phyloP scores from a whole-genome alignment of 2,329 filamentous ascomycete genomes.

The Nannizzia gypsea region DNA sequence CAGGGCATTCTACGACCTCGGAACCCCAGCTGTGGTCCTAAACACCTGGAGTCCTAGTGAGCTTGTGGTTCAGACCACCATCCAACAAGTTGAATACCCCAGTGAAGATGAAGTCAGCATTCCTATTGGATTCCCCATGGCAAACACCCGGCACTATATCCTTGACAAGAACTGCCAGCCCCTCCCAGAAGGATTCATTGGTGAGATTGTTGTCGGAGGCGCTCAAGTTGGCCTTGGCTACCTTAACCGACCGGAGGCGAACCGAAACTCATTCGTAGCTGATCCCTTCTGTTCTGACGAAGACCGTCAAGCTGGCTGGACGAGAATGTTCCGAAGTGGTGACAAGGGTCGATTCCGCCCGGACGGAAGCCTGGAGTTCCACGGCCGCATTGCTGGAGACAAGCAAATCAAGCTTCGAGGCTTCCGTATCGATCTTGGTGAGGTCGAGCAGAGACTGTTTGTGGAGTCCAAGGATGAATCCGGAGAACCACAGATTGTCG shows the following conservation, averaged over 20 bases:
- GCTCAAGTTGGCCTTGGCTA: conserved; percentile 15
- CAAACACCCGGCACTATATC: conserved; percentile 28
- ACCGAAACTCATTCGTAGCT: conserved; percentile 9
- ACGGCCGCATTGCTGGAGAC: conserved; percentile 17
- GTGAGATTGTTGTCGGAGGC: conserved; percentile 32
- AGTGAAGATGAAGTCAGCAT: conserved; percentile 44
- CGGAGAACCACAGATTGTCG: conserved; percentile 8
- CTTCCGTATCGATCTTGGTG: conserved; percentile 33
- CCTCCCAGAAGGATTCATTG: conserved; percentile 28
- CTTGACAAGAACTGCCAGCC: conserved; percentile 29
- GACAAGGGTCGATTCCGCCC: conserved; percentile 16
- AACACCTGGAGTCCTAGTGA: conserved; percentile 18
- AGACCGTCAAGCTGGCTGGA: conserved; percentile 12
- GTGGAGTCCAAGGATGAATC: conserved; percentile 6
- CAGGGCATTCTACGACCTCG: conserved; percentile 12
- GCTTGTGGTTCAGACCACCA: conserved; percentile 11
- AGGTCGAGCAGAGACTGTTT: conserved; percentile 22
- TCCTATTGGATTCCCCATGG: conserved; percentile 20
- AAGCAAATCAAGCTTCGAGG: conserved; percentile 16
- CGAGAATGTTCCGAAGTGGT: conserved; percentile 17
- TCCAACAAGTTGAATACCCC: conserved; percentile 32
- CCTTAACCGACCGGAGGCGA: conserved; percentile 8
- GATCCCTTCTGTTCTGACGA: conserved; percentile 12
- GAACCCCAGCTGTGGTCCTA: conserved; percentile 12
- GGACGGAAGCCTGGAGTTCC: conserved; percentile 17